Base-by-base conservation (phyloP, 2,329 filamentous ascomycete species). In the Fusarium poae region DNA sequence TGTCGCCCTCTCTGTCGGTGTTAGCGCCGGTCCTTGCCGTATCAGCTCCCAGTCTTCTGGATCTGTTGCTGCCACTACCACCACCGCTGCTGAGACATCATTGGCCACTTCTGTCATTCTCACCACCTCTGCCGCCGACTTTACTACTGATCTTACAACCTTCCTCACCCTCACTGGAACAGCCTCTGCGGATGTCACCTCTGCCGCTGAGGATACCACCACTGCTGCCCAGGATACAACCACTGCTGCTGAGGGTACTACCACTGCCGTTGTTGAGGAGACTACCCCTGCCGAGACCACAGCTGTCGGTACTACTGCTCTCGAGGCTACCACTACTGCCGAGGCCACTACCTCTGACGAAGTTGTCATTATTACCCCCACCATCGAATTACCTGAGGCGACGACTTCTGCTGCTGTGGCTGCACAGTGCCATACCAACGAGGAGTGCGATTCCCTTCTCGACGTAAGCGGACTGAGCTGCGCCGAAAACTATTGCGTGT, bases 391-490 rank as follows among this genome's bases (percentile, higher is more conserved):
- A 3, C 48, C 48, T 21, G 34, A 21, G 7, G 34, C 23, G 8
- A 54, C 30, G 0, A 54, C 30, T 5, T 25, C 51, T 21, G 21
- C 51, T 1, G 20, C 40, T 16, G 2, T 44, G 3, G 5, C 18
- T 51, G 18, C 5, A 2, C 45, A 49, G 16, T 51, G 49, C 25
- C 6, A 10, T 4, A 29, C 3, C n/a, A 40, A 40, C 15, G 49
- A 40, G 35, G 49, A 51, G 35, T 51, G 49, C 23, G 35, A 51
- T 21, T 2, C 5, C n/a, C 25, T 51, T 1, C 11, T 39, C 1
- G 49, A 51, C n/a, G 49, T 51, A 18, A 40, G 35, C 35, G 49
- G 49, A 40, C 9, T 51, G 13, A 40, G 25, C 49, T 51, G 49
- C 10, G 5, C 6, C n/a, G 35, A 40, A 0, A 40, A 40, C 29